Conservation (phyloP, 306 rosid genomes). For the Pterocarpus santalinus region DNA sequence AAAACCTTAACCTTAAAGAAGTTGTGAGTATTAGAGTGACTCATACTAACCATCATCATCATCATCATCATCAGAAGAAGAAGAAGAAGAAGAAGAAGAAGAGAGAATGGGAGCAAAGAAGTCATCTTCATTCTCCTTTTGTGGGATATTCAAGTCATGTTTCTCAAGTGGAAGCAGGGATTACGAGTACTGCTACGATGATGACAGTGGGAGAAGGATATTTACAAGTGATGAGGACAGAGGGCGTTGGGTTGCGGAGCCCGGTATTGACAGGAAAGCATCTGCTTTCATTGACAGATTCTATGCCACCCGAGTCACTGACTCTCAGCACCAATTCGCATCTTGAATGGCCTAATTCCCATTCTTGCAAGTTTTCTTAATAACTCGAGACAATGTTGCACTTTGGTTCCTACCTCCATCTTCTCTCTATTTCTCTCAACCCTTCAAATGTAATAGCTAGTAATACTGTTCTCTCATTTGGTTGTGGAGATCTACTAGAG, state of each 20-base stretch:
- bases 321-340: slow-evolving; percentile 63
- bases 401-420: slow-evolving; percentile 6
- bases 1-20: background rate
- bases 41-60: too few species aligned
- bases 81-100: too few species aligned
- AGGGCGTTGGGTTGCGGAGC: slow-evolving; percentile 86
- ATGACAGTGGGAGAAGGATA: slow-evolving; percentile 55
- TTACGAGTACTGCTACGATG: slow-evolving; percentile 59
- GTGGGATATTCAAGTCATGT: slow-evolving; percentile 70
- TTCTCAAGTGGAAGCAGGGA: slow-evolving; percentile 61
- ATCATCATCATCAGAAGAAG: background rate
- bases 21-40: background rate
- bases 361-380: slow-evolving; percentile 25
- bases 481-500: slow-evolving; percentile 24
- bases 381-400: slow-evolving; percentile 34
- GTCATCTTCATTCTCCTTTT: slow-evolving; percentile 69
- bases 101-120: slow-evolving; percentile 60
- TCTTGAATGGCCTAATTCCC: slow-evolving; percentile 28
- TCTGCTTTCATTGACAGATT: slow-evolving; percentile 83
- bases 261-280: slow-evolving; percentile 87
- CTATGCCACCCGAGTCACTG: slow-evolving; percentile 66
- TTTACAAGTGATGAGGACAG: slow-evolving; percentile 87
- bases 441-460: slow-evolving; percentile 15
- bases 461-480: background rate
- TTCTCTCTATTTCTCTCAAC: background rate